A percentile compares a stretch with the other conserved stretches of the same genome.
Conservation (phyloP, 495 filamentous ascomycete genomes). For the Penicillium paradoxum region DNA sequence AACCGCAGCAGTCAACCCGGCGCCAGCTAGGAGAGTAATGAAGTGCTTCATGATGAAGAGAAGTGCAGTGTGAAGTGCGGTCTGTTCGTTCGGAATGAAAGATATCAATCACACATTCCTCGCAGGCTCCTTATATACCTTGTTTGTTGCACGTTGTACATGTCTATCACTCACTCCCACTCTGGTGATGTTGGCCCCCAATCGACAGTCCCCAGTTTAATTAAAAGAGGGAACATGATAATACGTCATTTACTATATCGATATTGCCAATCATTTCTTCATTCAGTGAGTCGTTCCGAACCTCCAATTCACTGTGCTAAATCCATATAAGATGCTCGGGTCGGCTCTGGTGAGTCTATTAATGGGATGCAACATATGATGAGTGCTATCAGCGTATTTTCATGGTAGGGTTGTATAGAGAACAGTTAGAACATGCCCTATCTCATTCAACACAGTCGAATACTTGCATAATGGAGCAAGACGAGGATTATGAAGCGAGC, state of each 20-base stretch:
- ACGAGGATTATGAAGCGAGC: too few species aligned
- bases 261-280: neutral
- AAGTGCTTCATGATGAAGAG: slow-evolving; percentile 13
- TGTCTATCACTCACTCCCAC: neutral
- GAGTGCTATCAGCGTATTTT: too few species aligned
- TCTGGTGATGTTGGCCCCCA: neutral
- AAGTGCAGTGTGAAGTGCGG: neutral
- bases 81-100: neutral
- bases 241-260: neutral
- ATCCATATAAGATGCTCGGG: neutral
- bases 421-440: too few species aligned
- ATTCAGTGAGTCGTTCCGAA: neutral
- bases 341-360: too few species aligned
- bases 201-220: neutral
- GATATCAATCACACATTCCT: neutral
- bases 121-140: neutral
- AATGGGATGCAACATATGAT: too few species aligned
- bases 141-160: neutral
- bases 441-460: too few species aligned
- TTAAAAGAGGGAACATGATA: neutral
- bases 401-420: too few species aligned
- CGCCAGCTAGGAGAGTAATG: slow-evolving; percentile 12
- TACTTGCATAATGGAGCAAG: too few species aligned
- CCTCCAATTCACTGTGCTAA: neutral
- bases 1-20: slow-evolving; percentile 18